A percentile compares a stretch with the other conserved stretches of the same genome.
Evolutionary conservation across 345 rosid species (phyloP).

Genomic region (Rhizophora mangle): DNA sequence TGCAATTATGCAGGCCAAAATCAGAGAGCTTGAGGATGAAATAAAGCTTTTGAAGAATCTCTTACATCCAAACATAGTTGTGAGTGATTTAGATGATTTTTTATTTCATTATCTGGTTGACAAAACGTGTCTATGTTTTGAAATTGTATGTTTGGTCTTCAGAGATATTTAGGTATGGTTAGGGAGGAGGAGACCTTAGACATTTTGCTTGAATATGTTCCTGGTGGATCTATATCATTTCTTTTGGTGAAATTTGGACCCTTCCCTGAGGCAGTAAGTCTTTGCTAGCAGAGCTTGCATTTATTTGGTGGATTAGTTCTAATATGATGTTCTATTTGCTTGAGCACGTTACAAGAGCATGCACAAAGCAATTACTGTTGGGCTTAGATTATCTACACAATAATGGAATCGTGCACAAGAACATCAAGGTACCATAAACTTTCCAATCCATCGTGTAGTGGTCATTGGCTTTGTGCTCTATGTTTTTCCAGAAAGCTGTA

Average conservation of each 20-base stretch:
- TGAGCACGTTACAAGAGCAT: slow-evolving; percentile 66
- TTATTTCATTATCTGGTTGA: slow-evolving; percentile 10
- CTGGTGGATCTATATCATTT: slow-evolving; percentile 93
- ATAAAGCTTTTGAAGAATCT: slow-evolving; percentile 88
- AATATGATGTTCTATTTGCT: slow-evolving; percentile 19
- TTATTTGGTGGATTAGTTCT: slow-evolving; percentile 15
- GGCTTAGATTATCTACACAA: slow-evolving; percentile 86
- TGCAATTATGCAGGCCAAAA: slow-evolving; percentile 52
- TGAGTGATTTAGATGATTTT: slow-evolving; percentile 34
- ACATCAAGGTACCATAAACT: slow-evolving; percentile 63
- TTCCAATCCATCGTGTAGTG: slow-evolving; percentile 2
- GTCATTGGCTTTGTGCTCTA: slow-evolving; percentile 5
- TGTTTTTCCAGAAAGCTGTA: background rate
- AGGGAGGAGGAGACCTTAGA: slow-evolving; percentile 82
- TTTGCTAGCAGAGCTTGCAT: slow-evolving; percentile 3
- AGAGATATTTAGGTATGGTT: slow-evolving; percentile 92
- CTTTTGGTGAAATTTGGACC: slow-evolving; percentile 91
- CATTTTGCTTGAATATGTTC: slow-evolving; percentile 82
- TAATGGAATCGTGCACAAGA: slow-evolving; percentile 90
- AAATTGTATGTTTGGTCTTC: slow-evolving; percentile 21
- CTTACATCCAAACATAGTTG: slow-evolving; percentile 89
- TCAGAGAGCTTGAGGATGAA: slow-evolving; percentile 92
- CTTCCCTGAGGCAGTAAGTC: slow-evolving; percentile 85
- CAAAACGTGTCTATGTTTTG: slow-evolving; percentile 13
- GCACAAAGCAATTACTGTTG: slow-evolving; percentile 67